Conservation (phyloP, 768 basidiomycete genomes). For the Calocybe indica region DNA sequence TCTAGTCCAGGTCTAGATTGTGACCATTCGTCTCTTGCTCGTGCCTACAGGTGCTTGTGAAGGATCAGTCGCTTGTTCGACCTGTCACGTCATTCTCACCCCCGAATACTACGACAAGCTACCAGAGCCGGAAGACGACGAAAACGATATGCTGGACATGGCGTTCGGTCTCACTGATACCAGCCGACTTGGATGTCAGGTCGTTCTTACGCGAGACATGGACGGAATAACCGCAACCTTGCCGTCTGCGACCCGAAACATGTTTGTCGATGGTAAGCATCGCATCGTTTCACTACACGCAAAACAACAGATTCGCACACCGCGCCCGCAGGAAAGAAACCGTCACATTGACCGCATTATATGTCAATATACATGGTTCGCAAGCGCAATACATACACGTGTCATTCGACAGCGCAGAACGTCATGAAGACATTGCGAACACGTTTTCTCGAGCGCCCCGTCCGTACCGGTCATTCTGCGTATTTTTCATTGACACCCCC, state of each 20-base stretch:
- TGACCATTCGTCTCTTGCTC: not conserved
- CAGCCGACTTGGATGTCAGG: slow-evolving; percentile 75
- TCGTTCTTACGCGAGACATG: slow-evolving; percentile 70
- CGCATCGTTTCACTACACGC: no score
- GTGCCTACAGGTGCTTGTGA: slow-evolving; percentile 80
- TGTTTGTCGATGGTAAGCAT: slow-evolving; percentile 90
- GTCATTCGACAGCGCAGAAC: no score
- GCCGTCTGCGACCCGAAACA: slow-evolving; percentile 90
- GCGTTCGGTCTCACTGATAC: slow-evolving; percentile 97
- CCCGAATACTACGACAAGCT: slow-evolving; percentile 79
- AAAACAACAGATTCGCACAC: no score
- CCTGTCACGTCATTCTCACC: slow-evolving; percentile 89
- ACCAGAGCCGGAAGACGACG: slow-evolving; percentile 93
- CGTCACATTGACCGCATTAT: no score
- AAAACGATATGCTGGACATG: slow-evolving; percentile 98
- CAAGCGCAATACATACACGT: no score
- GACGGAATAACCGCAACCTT: slow-evolving; percentile 83
- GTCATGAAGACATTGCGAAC: no score
- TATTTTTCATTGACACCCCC: no score
- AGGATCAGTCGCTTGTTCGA: slow-evolving; percentile 94
- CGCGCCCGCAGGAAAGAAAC: no score
- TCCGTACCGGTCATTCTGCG: no score
- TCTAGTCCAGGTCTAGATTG: not conserved
- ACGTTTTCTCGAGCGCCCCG: no score
- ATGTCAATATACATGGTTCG: no score